Evolutionary conservation across 2,329 filamentous ascomycete genomes (phyloP), one percentile per base, ranked within the genome.

Genomic region (Pseudogymnoascus sp.): DNA sequence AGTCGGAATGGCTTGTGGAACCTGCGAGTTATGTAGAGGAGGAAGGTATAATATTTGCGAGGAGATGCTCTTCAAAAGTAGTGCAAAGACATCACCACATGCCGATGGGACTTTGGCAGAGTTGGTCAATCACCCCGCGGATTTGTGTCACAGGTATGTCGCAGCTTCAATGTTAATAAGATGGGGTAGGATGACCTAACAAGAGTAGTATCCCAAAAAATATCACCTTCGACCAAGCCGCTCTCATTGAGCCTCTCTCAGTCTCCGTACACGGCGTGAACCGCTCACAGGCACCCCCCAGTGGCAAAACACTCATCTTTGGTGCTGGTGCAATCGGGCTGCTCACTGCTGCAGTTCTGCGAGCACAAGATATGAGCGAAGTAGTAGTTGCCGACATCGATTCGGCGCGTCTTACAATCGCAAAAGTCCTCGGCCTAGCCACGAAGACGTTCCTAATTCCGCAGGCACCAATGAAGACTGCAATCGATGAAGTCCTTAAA

Each of bases 31-130:
- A 33, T 96, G 92, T 75, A 78, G 92, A 66, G 92, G 87, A 13
- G 92, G 92, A 60, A 85, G 90, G 65, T 97, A 97, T 80, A 97
- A 97, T 72, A 92, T 92, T 63, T 97, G 94, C 77, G 88, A 91
- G 69, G 79, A 61, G 15, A 64, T 72, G 65, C 67, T 67, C 56
- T 72, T 72, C 61, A 66, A 70, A 60, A 72, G 70, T 60, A 70
- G 68, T 9, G 71, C 70, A 48, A 72, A 72, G 61, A 62, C 63
- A 1, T 70, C 68, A 48, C 71, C 71, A 3, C 71, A 72, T 67
- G 70, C 69, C 55, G 68, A 72, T 35, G 70, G 70, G 4, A 72
- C 70, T 9, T 59, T 72, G 38, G 69, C 71, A 45, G 66, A 66
- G 59, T 67, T 64, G n/a, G 71, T 96, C 75, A 95, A 94, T 76